Conservation (phyloP, 148 eudicot species). For the Dysphania ambrosioides region DNA sequence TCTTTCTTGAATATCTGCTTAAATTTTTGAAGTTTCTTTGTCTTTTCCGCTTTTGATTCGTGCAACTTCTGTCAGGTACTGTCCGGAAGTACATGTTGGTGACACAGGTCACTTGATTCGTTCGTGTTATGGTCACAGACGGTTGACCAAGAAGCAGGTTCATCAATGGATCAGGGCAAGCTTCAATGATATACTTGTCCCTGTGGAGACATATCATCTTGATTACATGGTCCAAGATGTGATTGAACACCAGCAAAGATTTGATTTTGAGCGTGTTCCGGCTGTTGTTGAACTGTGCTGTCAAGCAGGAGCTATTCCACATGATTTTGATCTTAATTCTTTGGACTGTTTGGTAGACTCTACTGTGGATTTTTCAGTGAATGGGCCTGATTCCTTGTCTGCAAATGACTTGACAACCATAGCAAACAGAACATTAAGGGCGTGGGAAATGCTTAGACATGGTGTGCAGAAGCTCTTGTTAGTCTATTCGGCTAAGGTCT, state of each 20-base stretch:
- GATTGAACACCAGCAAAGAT: slow-evolving; percentile 69
- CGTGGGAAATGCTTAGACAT: slow-evolving; percentile 71
- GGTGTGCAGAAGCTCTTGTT: slow-evolving; percentile 65
- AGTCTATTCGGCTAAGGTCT: slow-evolving; percentile 68
- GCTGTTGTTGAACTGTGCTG: slow-evolving; percentile 81
- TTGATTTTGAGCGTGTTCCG: slow-evolving; percentile 74
- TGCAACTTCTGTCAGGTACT: slow-evolving; percentile 48
- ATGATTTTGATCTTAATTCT: slow-evolving; percentile 27
- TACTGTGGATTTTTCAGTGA: slow-evolving; percentile 1
- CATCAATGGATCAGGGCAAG: slow-evolving; percentile 66
- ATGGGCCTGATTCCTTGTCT: slow-evolving; percentile 35
- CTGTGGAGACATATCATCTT: slow-evolving; percentile 75
- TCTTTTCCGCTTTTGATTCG: slow-evolving; percentile 10
- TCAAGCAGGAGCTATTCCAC: slow-evolving; percentile 72
- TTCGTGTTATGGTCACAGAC: slow-evolving; percentile 63
- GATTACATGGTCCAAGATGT: slow-evolving; percentile 53
- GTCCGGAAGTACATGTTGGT: slow-evolving; percentile 93
- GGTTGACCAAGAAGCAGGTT: slow-evolving; percentile 41
- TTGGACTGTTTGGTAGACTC: slow-evolving; percentile 9
- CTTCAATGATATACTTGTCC: slow-evolving; percentile 57
- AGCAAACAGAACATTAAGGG: slow-evolving; percentile 49
- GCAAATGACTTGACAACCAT: slow-evolving; percentile 35
- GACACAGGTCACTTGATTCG: slow-evolving; percentile 69
- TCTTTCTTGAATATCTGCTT: neutral
- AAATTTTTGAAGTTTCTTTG: neutral